Evolutionary conservation across 768 basidiomycete genomes (phyloP).

Genomic region (Tremella yokohamensis): DNA sequence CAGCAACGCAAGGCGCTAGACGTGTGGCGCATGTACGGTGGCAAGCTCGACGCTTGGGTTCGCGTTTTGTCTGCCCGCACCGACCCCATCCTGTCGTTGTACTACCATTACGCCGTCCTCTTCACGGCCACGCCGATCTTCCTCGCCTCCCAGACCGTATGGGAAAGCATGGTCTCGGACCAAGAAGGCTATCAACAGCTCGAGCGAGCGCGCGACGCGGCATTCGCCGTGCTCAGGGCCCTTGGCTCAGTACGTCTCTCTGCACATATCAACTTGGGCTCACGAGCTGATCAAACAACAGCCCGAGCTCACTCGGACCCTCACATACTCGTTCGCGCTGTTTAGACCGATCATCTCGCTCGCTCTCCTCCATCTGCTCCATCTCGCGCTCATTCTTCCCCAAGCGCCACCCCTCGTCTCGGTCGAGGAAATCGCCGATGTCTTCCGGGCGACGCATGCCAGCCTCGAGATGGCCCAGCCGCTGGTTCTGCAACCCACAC

Average conservation of each 20-base stretch:
- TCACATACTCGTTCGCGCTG: constrained; percentile 45
- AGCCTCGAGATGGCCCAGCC: constrained; percentile 25
- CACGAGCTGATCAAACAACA: constrained; percentile 5
- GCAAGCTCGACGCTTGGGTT: constrained; percentile 34
- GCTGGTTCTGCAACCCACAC: constrained; percentile 7
- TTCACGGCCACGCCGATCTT: constrained; percentile 40
- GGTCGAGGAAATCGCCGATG: constrained; percentile 28
- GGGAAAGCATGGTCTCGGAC: constrained; percentile 35
- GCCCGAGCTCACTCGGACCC: constrained; percentile 46
- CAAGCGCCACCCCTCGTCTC: constrained; percentile 39
- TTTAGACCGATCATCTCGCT: constrained; percentile 42
- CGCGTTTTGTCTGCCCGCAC: constrained; percentile 24
- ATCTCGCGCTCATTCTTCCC: constrained; percentile 26
- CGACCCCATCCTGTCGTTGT: constrained; percentile 46
- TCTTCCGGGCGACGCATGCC: constrained; percentile 41
- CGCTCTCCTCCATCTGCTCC: constrained; percentile 36
- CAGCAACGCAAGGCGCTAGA: constrained; percentile 22
- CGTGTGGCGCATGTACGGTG: constrained; percentile 26
- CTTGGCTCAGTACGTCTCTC: constrained; percentile 42
- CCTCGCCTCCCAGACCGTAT: constrained; percentile 28
- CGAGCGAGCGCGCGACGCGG: constrained; percentile 44
- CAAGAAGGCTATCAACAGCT: constrained; percentile 42
- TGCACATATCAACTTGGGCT: too few species aligned
- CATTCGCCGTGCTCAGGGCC: constrained; percentile 45
- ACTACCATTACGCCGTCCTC: constrained; percentile 45